phyloP scores from a whole-genome alignment of 2,329 filamentous ascomycete genomes.

The Stemphylium beticola region DNA sequence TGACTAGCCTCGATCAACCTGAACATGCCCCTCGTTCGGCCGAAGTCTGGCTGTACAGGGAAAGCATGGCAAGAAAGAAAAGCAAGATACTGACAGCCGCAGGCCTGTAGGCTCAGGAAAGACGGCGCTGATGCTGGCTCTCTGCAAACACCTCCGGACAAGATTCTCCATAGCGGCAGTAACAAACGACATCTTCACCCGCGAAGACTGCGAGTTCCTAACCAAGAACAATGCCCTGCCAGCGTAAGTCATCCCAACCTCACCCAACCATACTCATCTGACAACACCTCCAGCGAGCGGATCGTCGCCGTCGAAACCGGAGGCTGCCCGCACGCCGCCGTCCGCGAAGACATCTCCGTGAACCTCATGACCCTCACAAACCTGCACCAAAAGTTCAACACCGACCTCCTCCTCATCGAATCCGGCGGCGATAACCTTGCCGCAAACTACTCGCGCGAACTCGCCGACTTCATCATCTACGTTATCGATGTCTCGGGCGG shows the following conservation, averaged over 20 bases:
- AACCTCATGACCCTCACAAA: conserved; percentile 93
- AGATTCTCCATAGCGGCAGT: conserved; percentile 89
- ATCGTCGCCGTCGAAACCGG: conserved; percentile 98
- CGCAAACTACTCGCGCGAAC: conserved; percentile 92
- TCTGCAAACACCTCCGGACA: conserved; percentile 82
- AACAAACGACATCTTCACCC: conserved; percentile 99
- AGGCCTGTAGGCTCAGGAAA: conserved; percentile 97
- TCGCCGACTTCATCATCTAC: conserved; percentile 98
- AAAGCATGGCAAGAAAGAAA: conserved; percentile 2
- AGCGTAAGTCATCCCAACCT: conserved; percentile 49
- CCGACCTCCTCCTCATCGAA: conserved; percentile 91
- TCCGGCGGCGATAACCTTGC: conserved; percentile 95
- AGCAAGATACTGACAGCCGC: conserved; percentile 17
- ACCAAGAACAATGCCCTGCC: conserved; percentile 85
- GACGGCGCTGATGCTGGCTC: conserved; percentile 93
- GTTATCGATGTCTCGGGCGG: conserved; percentile 97
- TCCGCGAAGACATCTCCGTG: conserved; percentile 93
- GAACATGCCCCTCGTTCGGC: neutral
- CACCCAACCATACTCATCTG: neutral
- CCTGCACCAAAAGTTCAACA: conserved; percentile 77
- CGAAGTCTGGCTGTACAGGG: neutral
- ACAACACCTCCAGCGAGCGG: conserved; percentile 55
- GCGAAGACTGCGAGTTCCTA: conserved; percentile 96
- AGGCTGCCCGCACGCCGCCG: conserved; percentile 94
- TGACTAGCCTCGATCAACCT: conserved; percentile 36